phyloP scores from a whole-genome alignment of 345 rosid species.

The Limnanthes douglasii region DNA sequence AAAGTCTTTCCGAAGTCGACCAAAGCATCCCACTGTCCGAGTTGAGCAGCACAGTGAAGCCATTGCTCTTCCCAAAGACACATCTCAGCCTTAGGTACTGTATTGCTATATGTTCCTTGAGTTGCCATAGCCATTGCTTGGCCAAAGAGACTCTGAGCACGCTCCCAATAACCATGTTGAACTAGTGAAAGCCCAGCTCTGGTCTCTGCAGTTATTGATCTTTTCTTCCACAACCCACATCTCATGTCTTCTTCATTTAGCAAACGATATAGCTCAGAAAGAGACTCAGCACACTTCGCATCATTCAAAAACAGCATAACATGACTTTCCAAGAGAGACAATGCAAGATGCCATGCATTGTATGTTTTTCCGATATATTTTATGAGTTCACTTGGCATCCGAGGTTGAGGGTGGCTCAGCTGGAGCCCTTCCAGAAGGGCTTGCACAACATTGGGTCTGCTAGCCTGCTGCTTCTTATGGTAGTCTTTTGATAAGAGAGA shows the following conservation, averaged over 20 bases:
- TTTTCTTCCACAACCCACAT: constrained; percentile 96
- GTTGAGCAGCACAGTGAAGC: constrained; percentile 88
- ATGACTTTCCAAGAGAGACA: constrained; percentile 91
- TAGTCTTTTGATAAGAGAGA: constrained; percentile 75
- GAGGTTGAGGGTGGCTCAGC: constrained; percentile 97
- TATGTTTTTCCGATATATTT: constrained; percentile 92
- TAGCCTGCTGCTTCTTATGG: constrained; percentile 93
- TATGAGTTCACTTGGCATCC: constrained; percentile 97
- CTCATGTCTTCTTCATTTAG: constrained; percentile 99
- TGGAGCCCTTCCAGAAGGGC: constrained; percentile 98
- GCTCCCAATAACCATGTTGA: constrained; percentile 99
- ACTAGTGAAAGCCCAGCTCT: constrained; percentile 93
- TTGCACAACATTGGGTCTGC: constrained; percentile 97
- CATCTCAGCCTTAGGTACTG: constrained; percentile 99
- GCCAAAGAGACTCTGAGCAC: constrained; percentile 80
- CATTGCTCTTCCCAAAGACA: constrained; percentile 99
- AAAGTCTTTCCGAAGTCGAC: constrained; percentile 86
- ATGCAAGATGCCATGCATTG: constrained; percentile 95
- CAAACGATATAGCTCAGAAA: constrained; percentile 91
- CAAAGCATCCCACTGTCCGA: constrained; percentile 97
- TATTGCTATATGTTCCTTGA: constrained; percentile 92
- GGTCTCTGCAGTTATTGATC: constrained; percentile 88
- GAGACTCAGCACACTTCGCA: constrained; percentile 80
- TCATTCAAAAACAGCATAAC: constrained; percentile 87
- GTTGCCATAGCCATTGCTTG: constrained; percentile 99